Conservation (phyloP, 2,329 filamentous ascomycete species). For the Immersiporthe knoxdaviesiana region DNA sequence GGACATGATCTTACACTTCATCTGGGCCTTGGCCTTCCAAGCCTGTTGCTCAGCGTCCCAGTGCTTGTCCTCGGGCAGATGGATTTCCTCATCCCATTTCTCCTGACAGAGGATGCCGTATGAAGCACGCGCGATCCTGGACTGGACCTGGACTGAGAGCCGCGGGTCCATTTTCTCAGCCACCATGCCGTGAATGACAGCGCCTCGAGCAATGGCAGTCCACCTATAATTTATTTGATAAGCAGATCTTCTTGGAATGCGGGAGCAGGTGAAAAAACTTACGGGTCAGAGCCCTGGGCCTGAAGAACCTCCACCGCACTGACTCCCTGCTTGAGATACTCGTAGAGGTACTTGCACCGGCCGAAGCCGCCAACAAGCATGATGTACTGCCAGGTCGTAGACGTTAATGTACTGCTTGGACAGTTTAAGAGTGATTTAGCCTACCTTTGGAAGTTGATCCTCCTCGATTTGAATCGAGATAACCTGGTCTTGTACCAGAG, state of each 20-base stretch:
- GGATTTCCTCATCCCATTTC: conserved; percentile 9
- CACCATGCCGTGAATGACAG: conserved; percentile 28
- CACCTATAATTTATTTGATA: conserved; percentile 17
- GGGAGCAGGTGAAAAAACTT: conserved; percentile 27
- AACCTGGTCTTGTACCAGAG: conserved; percentile 36
- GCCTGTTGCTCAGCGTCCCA: not conserved
- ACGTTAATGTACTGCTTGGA: not conserved
- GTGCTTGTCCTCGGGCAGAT: conserved; percentile 19
- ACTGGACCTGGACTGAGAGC: conserved; percentile 10
- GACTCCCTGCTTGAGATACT: conserved; percentile 23
- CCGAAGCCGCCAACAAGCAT: conserved; percentile 47
- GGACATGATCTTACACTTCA: conserved; percentile 27
- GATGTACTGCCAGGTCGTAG: conserved; percentile 37
- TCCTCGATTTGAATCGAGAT: conserved; percentile 30
- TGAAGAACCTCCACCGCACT: conserved; percentile 37
- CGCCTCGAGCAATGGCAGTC: conserved; percentile 33
- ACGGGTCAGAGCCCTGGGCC: conserved; percentile 39
- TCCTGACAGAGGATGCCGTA: conserved; percentile 19
- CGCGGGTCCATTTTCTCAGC: conserved; percentile 3
- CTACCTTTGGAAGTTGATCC: conserved; percentile 35
- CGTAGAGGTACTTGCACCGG: conserved; percentile 36
- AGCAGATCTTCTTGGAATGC: too few species aligned
- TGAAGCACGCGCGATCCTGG: conserved; percentile 29
- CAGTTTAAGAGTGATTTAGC: not conserved
- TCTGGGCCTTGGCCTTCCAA: conserved; percentile 23